Base-by-base conservation (phyloP, 2,329 filamentous ascomycete genomes). In the Ceratocystis cacaofunesta region DNA sequence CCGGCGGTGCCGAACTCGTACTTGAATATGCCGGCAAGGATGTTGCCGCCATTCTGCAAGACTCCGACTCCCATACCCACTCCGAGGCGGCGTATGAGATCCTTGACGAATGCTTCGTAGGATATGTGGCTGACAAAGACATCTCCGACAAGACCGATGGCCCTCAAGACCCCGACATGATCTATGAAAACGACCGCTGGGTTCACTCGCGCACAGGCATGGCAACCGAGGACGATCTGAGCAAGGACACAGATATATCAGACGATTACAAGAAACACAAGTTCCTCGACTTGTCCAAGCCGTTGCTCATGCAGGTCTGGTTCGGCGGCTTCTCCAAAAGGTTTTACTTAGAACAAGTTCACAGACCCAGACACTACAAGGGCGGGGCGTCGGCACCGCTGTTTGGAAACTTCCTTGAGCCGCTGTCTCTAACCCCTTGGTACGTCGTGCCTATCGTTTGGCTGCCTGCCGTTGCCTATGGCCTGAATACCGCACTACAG, bases 331-430 rank as follows among this genome's bases (percentile, higher is more conserved):
- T 97, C 77, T 85, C 78, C 74, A 99, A 96, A 75, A 85, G 90
- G n/a, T 99, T 99, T 73, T 99, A 99, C 73, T 82, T 99, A 28
- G 87, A 96, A 70, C 94, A 99, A 75, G 89, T 99, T 63, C 94
- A 99, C 74, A 87, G 94, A 57, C 94, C 94, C 19, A 86, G 94
- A 67, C 92, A 99, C 75, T 99, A 97, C 81, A 95, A 86, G 74
- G 92, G 92, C 69, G 94, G 94, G 67, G 85, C 85, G 68, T 96
- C 91, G 5, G 94, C 94, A 46, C 94, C 94, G 22, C 77, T 99
- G 28, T 99, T 99, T 76, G 94, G 94, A 68, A 97, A 99, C 77
- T 95, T 99, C 74, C 79, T 99, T n/a, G 94, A 99, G 77, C 94
- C 94, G n/a, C 78, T 99, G 67, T 92, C 87, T 75, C 88, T 92